These are phyloP conservation scores for Nymphaea colorata DNA, from an alignment of 164 flowering plant genomes.

Conservation along the genomic window DNA sequence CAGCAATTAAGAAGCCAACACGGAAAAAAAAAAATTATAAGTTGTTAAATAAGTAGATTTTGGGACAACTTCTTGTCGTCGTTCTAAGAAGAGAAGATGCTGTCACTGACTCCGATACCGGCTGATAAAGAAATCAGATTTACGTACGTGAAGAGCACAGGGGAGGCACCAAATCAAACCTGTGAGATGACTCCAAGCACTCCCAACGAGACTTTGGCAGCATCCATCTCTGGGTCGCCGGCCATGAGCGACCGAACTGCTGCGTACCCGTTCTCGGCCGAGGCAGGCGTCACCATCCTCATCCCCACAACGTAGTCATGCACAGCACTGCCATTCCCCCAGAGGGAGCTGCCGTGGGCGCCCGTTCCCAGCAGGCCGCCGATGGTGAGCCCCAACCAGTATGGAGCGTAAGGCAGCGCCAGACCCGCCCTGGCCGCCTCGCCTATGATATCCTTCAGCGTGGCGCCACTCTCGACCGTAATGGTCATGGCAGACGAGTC, in stretches of 20 bases:
- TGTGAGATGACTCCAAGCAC: conserved; percentile 74
- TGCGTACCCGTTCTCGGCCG: conserved; percentile 36
- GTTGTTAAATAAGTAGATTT: background rate
- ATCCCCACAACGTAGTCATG: conserved; percentile 49
- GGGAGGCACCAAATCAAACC: conserved; percentile 18
- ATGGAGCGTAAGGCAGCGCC: conserved; percentile 57
- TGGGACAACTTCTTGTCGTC: background rate
- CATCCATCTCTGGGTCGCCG: conserved; percentile 20
- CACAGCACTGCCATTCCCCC: conserved; percentile 56
- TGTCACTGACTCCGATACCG: too few species aligned
- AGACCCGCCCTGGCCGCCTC: conserved; percentile 43
- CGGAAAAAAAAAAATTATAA: background rate
- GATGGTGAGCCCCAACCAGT: conserved; percentile 75
- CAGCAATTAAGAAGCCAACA: background rate
- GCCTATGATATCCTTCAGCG: conserved; percentile 36
- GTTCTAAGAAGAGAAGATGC: too few species aligned
- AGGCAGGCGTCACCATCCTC: conserved; percentile 40
- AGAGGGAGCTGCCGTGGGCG: conserved; percentile 70
- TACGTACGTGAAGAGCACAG: background rate
- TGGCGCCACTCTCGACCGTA: conserved; percentile 49
- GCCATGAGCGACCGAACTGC: conserved; percentile 24
- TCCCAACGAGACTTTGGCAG: conserved; percentile 50
- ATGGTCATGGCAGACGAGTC: conserved; percentile 24
- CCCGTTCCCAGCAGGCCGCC: conserved; percentile 66
- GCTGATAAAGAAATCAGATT: background rate